These are phyloP conservation scores for Marasmius sp. DNA, from an alignment of 1,284 basidiomycete species.

Conservation along the genomic window DNA sequence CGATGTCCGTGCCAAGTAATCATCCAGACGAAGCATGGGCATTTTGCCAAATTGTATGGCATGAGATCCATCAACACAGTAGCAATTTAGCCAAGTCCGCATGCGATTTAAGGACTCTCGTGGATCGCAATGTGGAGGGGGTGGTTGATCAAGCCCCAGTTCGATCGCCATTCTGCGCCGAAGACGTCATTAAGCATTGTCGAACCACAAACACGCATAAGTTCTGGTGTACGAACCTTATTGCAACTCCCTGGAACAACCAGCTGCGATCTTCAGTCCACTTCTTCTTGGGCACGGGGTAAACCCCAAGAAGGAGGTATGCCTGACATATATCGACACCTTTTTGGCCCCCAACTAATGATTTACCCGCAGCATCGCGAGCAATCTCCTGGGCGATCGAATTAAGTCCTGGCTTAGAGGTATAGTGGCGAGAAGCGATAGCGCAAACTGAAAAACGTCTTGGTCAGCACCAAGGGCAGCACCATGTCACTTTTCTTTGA, in stretches of 20 bases:
- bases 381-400: conserved; percentile 52
- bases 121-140: conserved; percentile 33
- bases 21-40: conserved; percentile 57
- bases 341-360: conserved; percentile 48
- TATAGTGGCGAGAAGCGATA: conserved; percentile 51
- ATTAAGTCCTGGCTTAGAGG: conserved; percentile 48
- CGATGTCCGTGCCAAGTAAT: conserved; percentile 56
- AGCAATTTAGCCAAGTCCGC: conserved; percentile 69
- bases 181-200: background rate
- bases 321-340: conserved; percentile 59
- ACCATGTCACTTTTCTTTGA: conserved; percentile 13
- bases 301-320: conserved; percentile 49
- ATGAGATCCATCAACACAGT: conserved; percentile 62
- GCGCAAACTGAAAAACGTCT: conserved; percentile 43
- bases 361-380: conserved; percentile 47
- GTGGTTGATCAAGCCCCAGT: conserved; percentile 47
- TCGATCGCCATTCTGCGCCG: conserved; percentile 50
- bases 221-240: conserved; percentile 35
- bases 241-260: conserved; percentile 59
- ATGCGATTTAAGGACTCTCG: conserved; percentile 51
- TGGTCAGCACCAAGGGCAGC: background rate
- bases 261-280: conserved; percentile 58
- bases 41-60: conserved; percentile 68
- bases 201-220: background rate
- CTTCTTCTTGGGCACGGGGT: conserved; percentile 55